Percentiles rank a stretch among this genome's conserved stretches.
Evolutionary conservation across 2,329 filamentous ascomycete genomes (phyloP).

Genomic region (Massarina eburnea): DNA sequence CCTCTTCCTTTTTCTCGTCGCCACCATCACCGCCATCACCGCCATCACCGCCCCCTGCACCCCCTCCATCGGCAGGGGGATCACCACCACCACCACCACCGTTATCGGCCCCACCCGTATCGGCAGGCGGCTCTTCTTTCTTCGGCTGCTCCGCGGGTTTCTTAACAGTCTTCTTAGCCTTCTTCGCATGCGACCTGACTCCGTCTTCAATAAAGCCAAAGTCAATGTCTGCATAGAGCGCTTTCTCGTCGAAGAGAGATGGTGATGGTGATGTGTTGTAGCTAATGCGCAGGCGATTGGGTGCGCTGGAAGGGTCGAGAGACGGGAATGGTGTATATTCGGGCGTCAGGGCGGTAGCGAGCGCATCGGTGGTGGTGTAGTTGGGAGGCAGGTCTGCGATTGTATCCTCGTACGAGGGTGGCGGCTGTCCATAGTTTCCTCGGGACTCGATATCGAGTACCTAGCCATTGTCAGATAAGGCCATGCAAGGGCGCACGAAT

Average conservation of each 20-base stretch:
- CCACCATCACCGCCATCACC: constrained; percentile 41
- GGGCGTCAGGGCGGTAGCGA: constrained; percentile 41
- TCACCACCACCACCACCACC: constrained; percentile 36
- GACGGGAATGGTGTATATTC: constrained; percentile 35
- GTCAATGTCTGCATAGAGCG: constrained; percentile 53
- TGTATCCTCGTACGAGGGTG: constrained; percentile 49
- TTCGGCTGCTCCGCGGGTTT: constrained; percentile 52
- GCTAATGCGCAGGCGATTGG: constrained; percentile 32
- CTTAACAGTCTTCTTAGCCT: constrained; percentile 35
- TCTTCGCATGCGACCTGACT: constrained; percentile 54
- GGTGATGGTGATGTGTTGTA: constrained; percentile 30
- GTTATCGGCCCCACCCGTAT: constrained; percentile 34
- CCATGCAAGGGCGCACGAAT: constrained; percentile 3
- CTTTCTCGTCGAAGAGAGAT: constrained; percentile 37
- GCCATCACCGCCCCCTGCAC: constrained; percentile 28
- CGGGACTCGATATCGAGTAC: constrained; percentile 28
- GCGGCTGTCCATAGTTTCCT: constrained; percentile 25
- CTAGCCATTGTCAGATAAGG: constrained; percentile 28
- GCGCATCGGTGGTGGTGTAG: constrained; percentile 47
- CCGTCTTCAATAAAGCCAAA: constrained; percentile 58
- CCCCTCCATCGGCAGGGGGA: constrained; percentile 39
- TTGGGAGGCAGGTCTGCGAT: constrained; percentile 48
- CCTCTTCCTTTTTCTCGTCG: constrained; percentile 37
- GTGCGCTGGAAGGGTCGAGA: constrained; percentile 32
- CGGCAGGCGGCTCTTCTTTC: constrained; percentile 40